Percentiles rank a stretch among this genome's conserved stretches.
These are phyloP conservation scores for Cutaneotrichosporon mucoides DNA, from an alignment of 1,284 basidiomycete species.

Conservation along the genomic window DNA sequence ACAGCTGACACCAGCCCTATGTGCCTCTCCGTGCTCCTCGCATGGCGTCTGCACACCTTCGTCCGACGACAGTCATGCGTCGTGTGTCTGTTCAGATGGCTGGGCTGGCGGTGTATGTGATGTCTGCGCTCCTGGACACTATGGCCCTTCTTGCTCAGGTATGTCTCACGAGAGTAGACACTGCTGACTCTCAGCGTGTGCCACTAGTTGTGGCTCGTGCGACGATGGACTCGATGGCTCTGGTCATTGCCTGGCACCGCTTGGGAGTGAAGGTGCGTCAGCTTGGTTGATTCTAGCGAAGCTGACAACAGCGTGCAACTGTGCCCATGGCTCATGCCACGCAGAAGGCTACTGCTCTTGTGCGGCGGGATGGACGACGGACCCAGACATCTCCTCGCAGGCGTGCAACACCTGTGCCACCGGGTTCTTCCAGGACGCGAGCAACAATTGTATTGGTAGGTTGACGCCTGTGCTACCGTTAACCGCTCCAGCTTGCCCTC, in stretches of 20 bases:
- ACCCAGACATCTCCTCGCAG: conserved; percentile 22
- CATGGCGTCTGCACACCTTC: conserved; percentile 25
- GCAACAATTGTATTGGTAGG: conserved; percentile 46
- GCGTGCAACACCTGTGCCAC: conserved; percentile 46
- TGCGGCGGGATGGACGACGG: conserved; percentile 48
- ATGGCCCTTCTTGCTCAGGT: conserved; percentile 42
- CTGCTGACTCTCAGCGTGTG: conserved; percentile 31
- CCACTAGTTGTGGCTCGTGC: conserved; percentile 40
- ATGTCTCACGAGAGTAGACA: not conserved
- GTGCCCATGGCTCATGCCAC: conserved; percentile 47
- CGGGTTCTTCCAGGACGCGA: conserved; percentile 42
- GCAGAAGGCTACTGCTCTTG: conserved; percentile 42
- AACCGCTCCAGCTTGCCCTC: conserved; percentile 43
- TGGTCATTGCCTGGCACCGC: conserved; percentile 45
- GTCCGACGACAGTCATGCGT: not conserved
- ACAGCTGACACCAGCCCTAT: conserved; percentile 22
- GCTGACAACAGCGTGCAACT: conserved; percentile 44
- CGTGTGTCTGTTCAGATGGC: conserved; percentile 30
- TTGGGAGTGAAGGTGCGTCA: conserved; percentile 6
- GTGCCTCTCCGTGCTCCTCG: conserved; percentile 32
- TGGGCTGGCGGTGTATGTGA: conserved; percentile 37
- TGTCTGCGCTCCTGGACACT: conserved; percentile 39
- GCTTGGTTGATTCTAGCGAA: conserved; percentile 15
- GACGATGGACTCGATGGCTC: conserved; percentile 48
- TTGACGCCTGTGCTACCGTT: not conserved